A percentile compares a stretch with the other conserved stretches of the same genome.
These are phyloP conservation scores for Puccinellia tenuiflora DNA, from an alignment of 176 grass and related monocot species.

Conservation along the genomic window DNA sequence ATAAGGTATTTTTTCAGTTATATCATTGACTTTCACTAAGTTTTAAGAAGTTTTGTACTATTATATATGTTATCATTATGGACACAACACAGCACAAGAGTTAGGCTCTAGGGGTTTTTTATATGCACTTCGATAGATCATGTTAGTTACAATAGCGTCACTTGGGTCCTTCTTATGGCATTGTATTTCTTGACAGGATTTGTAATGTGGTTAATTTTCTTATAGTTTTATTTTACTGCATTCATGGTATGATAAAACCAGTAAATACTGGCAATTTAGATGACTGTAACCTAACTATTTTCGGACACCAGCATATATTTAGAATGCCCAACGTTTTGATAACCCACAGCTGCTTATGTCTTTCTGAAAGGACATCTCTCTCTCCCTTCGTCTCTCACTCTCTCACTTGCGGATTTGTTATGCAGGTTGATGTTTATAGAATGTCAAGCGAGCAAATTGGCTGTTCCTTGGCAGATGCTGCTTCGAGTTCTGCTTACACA, in stretches of 20 bases:
- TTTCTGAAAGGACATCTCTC: not conserved
- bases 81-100: not conserved
- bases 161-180: not conserved
- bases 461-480: slow-evolving; percentile 92
- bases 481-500: slow-evolving; percentile 79
- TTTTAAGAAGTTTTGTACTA: not conserved
- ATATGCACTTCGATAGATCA: not conserved
- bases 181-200: not conserved
- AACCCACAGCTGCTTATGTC: not conserved
- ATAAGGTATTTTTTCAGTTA: slow-evolving; percentile 43
- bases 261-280: not conserved
- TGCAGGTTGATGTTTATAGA: slow-evolving; percentile 90
- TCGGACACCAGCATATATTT: not conserved
- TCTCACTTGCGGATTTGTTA: slow-evolving; percentile 9
- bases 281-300: not conserved
- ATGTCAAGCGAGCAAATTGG: slow-evolving; percentile 94
- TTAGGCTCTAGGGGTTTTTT: not conserved
- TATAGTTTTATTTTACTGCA: not conserved
- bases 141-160: not conserved
- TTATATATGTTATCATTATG: not conserved
- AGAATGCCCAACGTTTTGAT: not conserved
- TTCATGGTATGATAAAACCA: not conserved
- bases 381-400: not conserved
- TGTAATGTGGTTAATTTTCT: not conserved
- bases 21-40: not conserved